Base-by-base conservation (phyloP, 495 filamentous ascomycete species). In the Annulohypoxylon maeteangense region DNA sequence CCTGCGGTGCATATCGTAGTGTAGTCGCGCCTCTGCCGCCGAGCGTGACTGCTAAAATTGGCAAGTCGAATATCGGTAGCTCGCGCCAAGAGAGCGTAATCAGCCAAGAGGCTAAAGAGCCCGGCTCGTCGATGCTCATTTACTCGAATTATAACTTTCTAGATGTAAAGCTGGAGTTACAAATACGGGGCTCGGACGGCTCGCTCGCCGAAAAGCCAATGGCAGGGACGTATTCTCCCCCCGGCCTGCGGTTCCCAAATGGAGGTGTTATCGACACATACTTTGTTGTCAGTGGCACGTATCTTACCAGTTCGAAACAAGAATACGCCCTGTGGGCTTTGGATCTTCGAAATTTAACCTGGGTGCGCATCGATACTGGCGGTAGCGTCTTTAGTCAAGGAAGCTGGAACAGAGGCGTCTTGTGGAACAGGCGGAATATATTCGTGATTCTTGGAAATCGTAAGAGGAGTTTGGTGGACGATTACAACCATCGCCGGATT, bases 121-220 rank as follows among this genome's bases (percentile, higher is more conserved):
- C 90, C 3, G 89, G 87, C 29, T 91, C 90, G 12, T 92, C 93
- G 4, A 97, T 98, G 93, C 85, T 99, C 57, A 96, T 99, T 31
- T 99, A 99, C 78, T 98, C 95, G 42, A 99, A 99, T 75, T 99
- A 98, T 78, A 98, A 99, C 78, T 99, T 99, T 77, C 78, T 98
- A 38, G 94, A 98, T 68, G 95, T 98, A 67, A 98, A 97, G 75
- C 80, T 99, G 20, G 95, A 98, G 77, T 84, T 99, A 31, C 96
- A 98, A 75, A 87, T 99, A 47, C 88, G 95, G 58, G 77, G 89
- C 12, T 88, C 92, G 27, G 95, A 99, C 78, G 95, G 96, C 48
- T 90, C 90, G 7, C 81, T 99, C 68, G 85, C 87, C 3, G 95
- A 98, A 75, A 94, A 92, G 72, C 86, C 92, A 10, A 98, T 99